Conservation (phyloP, 2,329 filamentous ascomycete species). For the Aspergillus viridinutans region DNA sequence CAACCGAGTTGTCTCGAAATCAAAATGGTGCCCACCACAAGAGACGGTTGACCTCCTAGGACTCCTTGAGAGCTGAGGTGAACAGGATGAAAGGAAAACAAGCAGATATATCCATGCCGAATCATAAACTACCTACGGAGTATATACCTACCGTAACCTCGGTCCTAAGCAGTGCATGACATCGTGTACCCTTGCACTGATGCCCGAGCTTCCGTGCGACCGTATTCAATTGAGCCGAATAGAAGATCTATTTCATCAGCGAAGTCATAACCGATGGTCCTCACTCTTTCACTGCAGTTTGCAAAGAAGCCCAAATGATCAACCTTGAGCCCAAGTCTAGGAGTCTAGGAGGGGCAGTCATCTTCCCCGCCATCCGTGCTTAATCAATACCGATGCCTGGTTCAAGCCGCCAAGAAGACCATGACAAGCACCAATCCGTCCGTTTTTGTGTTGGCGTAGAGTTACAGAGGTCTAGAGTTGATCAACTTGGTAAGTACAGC, state of each 20-base stretch:
- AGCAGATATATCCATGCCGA: neutral
- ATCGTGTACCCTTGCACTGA: neutral
- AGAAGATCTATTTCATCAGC: neutral
- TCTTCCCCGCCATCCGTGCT: neutral
- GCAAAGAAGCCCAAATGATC: neutral
- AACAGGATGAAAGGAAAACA: neutral
- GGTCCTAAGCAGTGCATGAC: neutral
- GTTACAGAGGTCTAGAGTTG: neutral
- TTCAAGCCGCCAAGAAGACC: neutral
- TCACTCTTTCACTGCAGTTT: neutral
- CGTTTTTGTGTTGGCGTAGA: neutral
- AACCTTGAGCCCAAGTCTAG: neutral
- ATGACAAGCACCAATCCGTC: neutral
- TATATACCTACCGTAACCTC: neutral
- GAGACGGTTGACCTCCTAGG: neutral
- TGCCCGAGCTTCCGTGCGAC: neutral
- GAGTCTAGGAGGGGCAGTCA: neutral
- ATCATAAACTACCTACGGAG: no score
- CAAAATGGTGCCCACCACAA: neutral
- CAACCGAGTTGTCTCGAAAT: neutral
- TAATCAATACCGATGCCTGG: neutral
- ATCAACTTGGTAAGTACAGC: neutral
- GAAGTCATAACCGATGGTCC: neutral
- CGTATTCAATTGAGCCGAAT: neutral
- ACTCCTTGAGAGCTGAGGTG: neutral